A percentile compares a stretch with the other conserved stretches of the same genome.
Evolutionary conservation across 306 rosid genomes (phyloP).

Genomic region (Dalbergia cultrata): DNA sequence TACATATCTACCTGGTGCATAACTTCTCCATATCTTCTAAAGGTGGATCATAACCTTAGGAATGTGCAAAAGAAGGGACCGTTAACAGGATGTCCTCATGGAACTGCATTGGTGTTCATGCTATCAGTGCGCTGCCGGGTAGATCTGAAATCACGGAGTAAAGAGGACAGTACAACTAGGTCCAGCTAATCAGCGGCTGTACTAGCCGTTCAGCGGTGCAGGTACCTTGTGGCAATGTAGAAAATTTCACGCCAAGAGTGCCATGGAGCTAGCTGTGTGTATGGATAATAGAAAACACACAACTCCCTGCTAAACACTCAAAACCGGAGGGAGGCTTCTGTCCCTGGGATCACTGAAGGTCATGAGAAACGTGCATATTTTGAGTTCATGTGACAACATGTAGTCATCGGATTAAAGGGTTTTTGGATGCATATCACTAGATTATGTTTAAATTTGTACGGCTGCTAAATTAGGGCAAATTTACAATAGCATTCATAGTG

Average conservation of each 20-base stretch:
- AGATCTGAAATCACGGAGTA: neutral
- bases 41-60: neutral
- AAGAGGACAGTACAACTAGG: neutral
- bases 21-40: too few species aligned
- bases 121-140: neutral
- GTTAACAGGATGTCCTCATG: neutral
- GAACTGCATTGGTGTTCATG: neutral
- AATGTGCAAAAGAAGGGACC: neutral
- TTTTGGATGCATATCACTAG: too few species aligned
- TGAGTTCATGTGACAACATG: neutral
- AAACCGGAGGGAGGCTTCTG: neutral
- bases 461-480: too few species aligned
- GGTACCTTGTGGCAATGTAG: constrained; percentile 8
- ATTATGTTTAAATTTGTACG: too few species aligned
- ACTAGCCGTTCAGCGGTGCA: constrained; percentile 12
- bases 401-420: too few species aligned
- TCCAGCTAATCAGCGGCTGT: neutral
- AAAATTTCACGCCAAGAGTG: constrained; percentile 29
- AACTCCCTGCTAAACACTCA: neutral
- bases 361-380: neutral
- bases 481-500: too few species aligned
- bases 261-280: neutral
- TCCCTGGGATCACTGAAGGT: neutral
- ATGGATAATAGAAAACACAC: constrained; percentile 14
- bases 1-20: too few species aligned